phyloP scores from a whole-genome alignment of 2,329 filamentous ascomycete species.

The Talaromyces sp. region DNA sequence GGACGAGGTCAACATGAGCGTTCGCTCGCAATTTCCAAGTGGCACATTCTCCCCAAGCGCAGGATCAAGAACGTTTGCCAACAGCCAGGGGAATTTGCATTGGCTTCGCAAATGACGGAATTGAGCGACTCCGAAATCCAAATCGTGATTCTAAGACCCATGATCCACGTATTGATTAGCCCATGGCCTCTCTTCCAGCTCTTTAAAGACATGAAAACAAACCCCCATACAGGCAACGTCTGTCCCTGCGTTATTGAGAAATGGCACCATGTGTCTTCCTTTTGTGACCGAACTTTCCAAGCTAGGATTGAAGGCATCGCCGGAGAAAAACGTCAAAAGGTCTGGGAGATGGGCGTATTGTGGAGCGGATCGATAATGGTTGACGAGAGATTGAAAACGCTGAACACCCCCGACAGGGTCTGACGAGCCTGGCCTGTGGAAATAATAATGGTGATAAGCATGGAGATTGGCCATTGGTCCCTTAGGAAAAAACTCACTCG shows the following conservation, averaged over 20 bases:
- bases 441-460: background rate
- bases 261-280: slow-evolving; percentile 82
- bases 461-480: background rate
- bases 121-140: slow-evolving; percentile 84
- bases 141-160: slow-evolving; percentile 68
- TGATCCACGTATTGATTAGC: slow-evolving; percentile 11
- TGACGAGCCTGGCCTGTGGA: slow-evolving; percentile 52
- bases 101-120: slow-evolving; percentile 67
- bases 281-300: slow-evolving; percentile 86
- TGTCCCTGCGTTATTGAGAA: slow-evolving; percentile 72
- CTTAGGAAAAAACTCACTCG: slow-evolving; percentile 43
- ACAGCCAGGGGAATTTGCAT: slow-evolving; percentile 82
- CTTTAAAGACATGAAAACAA: slow-evolving; percentile 29
- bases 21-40: slow-evolving; percentile 70
- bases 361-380: slow-evolving; percentile 64
- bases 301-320: slow-evolving; percentile 88
- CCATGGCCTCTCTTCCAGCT: background rate
- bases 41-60: slow-evolving; percentile 69
- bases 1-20: slow-evolving; percentile 69
- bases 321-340: slow-evolving; percentile 77
- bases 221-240: slow-evolving; percentile 78
- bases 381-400: slow-evolving; percentile 72
- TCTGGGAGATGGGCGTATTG: slow-evolving; percentile 59
- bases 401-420: slow-evolving; percentile 79
- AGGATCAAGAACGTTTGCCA: slow-evolving; percentile 83